Base-by-base conservation (phyloP, 129 eudicot genomes). In the Helianthus tuberosus region DNA sequence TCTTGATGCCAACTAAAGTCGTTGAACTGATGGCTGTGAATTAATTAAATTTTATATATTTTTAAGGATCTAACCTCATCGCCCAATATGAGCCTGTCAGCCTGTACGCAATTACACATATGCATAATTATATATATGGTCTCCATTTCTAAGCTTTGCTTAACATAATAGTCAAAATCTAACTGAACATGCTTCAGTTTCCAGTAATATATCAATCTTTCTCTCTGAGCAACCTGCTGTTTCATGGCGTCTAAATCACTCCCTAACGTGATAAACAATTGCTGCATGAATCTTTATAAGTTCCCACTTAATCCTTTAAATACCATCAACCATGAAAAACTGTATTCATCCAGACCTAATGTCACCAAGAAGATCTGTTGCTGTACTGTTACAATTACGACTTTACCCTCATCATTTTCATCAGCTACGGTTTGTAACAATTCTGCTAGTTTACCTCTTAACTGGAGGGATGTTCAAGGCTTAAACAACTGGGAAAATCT, bases 401-500 rank as follows among this genome's bases (percentile, higher is more conserved):
- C 72, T 52, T 69, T 63, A 47, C 64, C 74, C 51, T 43, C 69
- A 7, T 68, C 54, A 8, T 61, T 64, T 64, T 77, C 55, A 32
- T 35, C 51, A n/a, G 15, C 69, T 54, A 69, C 50, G 78, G 68
- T 71, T 57, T 77, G 77, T 11, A 62, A 70, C 5, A 35, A 78
- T 15, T 62, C 88, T 32, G 32, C 66, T 46, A 60, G 77, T 29
- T 77, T 77, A 39, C 38, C 71, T 60, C 81, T 77, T 60, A 69
- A 61, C 23, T 89, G 96, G 91, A 76, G 82, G 66, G 84, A 89
- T 57, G 69, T 86, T 41, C 89, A 83, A 43, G 96, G 91, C 14
- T 48, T 64, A 14, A 75, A 86, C 77, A 72, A 89, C 77, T 86
- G 96, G 96, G 85, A 84, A 53, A 43, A 84, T 80, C 85, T 86